Evolutionary conservation across 768 basidiomycete genomes (phyloP), one percentile per base, ranked within the genome.

Genomic region (Phanerodontia chrysosporium): DNA sequence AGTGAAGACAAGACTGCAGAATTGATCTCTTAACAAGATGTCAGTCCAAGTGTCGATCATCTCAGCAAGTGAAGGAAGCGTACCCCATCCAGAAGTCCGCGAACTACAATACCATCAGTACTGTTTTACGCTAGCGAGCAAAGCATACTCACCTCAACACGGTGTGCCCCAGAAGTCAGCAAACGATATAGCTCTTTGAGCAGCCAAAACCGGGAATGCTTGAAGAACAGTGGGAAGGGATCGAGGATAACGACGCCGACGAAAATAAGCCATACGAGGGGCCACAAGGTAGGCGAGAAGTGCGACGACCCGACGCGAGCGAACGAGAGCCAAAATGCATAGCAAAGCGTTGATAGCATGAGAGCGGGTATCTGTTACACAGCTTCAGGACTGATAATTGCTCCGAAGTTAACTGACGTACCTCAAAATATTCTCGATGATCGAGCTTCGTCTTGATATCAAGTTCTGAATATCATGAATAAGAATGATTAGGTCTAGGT

Each of bases 41-140:
- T 29, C 44, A 51, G 21, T 48, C n/a, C 18, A 21, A 25, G 29
- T 18, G 8, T 58, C 60, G 59, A 58, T 45, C 28, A 46, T 55
- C 10, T 42, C 35, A 13, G 8, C 4, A 18, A 18, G 8, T 18
- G 9, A 18, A 18, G 10, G 16, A 4, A 24, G 67, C 81, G 56
- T 70, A 90, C 89, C 90, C 92, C 69, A 93, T 78, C 92, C 92
- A 94, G 83, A 93, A 91, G 76, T 92, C 92, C 16, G 86, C 73
- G 69, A 94, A 94, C 86, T 90, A 58, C 0, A 49, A 45, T 51
- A 35, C 18, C 29, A 8, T 4, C 5, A 51, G 1, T 2, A 49
- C 16, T 57, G 36, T 60, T 8, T 22, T 22, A 4, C 7, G 56
- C 30, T 39, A 55, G 45, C n/a, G 10, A 13, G 24, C 21, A 46